Conservation (phyloP, 2,329 filamentous ascomycete genomes). For the Nothophaeocryptopus gaeumannii region DNA sequence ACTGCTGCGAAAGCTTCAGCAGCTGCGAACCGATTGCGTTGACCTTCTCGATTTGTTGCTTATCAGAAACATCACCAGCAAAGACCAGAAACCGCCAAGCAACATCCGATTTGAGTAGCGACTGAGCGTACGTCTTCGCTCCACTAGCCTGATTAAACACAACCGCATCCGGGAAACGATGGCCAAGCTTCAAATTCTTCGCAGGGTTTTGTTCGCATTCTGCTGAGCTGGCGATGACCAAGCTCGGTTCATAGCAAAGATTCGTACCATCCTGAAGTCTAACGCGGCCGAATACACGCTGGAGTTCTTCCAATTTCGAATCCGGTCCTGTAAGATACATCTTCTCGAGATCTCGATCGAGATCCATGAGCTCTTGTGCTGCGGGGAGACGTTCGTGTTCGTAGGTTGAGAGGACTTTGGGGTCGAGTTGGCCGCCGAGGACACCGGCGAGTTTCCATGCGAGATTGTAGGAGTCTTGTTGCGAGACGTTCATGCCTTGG, state of each 20-base stretch:
- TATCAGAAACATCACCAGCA: slow-evolving; percentile 12
- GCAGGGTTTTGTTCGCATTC: neutral
- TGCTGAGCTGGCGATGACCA: neutral
- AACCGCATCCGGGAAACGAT: slow-evolving; percentile 7
- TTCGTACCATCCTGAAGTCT: neutral
- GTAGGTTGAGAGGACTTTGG: slow-evolving; percentile 22
- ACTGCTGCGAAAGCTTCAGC: neutral
- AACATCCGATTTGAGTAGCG: slow-evolving; percentile 17
- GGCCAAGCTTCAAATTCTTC: neutral
- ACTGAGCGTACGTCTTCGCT: slow-evolving; percentile 3
- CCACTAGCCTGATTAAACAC: slow-evolving; percentile 17
- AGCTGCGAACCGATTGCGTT: slow-evolving; percentile 5
- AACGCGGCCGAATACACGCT: slow-evolving; percentile 8
- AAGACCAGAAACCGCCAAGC: slow-evolving; percentile 23
- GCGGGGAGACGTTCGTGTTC: slow-evolving; percentile 21
- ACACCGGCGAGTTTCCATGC: slow-evolving; percentile 25
- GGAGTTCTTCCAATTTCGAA: neutral
- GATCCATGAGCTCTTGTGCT: slow-evolving; percentile 23
- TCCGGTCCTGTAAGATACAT: slow-evolving; percentile 17
- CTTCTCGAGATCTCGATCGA: slow-evolving; percentile 20
- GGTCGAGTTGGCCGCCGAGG: slow-evolving; percentile 10
- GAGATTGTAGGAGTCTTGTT: slow-evolving; percentile 34
- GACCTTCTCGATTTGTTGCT: neutral
- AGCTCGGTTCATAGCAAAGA: neutral
- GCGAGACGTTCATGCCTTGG: slow-evolving; percentile 39